Conservation (phyloP, 179 eudicot species). For the Spinacia oleracea region DNA sequence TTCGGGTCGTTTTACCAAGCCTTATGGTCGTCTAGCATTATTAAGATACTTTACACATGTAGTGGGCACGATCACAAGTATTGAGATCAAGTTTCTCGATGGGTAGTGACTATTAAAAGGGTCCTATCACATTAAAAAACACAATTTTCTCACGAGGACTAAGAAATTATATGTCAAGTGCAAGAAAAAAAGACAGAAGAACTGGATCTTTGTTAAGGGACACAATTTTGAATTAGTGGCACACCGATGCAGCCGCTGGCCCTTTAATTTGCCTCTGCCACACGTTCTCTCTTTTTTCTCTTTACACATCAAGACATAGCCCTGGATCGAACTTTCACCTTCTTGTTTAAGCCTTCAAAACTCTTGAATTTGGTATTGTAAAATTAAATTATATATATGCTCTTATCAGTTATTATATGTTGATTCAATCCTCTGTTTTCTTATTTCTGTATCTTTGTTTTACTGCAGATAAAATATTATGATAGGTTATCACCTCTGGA, state of each 20-base stretch:
- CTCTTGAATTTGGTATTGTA: neutral
- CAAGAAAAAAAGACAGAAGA: neutral
- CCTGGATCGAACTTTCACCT: too few species aligned
- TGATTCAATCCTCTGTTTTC: constrained; percentile 16
- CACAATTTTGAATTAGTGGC: neutral
- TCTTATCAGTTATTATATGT: constrained; percentile 13
- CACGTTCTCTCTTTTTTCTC: too few species aligned
- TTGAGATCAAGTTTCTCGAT: too few species aligned
- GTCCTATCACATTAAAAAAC: neutral
- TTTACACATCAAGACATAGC: neutral
- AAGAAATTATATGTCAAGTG: neutral
- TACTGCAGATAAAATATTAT: constrained; percentile 68
- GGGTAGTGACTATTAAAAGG: neutral
- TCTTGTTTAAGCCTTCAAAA: neutral
- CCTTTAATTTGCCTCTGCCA: neutral
- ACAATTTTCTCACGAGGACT: neutral
- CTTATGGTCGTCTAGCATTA: neutral
- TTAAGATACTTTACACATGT: neutral
- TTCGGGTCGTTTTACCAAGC: neutral
- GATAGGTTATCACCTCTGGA: constrained; percentile 90
- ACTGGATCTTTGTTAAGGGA: neutral
- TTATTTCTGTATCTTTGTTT: neutral
- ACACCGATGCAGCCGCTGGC: neutral
- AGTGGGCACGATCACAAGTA: neutral
- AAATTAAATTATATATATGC: too few species aligned